phyloP scores from a whole-genome alignment of 768 basidiomycete species.

The Mycena kentingensis region DNA sequence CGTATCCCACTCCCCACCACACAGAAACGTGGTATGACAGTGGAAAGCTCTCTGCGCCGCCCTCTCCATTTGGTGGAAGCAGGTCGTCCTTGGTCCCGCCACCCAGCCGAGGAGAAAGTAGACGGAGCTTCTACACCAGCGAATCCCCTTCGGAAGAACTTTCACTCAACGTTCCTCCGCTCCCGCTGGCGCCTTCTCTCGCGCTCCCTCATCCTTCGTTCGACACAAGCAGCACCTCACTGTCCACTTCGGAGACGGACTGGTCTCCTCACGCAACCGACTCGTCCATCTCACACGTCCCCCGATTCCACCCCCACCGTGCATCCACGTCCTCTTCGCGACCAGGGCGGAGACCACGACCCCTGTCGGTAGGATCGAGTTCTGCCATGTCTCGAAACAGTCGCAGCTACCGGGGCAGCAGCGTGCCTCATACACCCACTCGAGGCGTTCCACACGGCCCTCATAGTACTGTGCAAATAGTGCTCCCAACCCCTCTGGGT shows the following conservation, averaged over 20 bases:
- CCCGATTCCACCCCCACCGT: conserved; percentile 9
- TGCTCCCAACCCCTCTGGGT: conserved; percentile 66
- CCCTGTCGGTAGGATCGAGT: conserved; percentile 42
- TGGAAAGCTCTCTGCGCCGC: conserved; percentile 26
- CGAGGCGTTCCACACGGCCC: conserved; percentile 65
- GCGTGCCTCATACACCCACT: too few species aligned
- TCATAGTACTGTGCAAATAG: conserved; percentile 62
- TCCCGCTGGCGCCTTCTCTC: conserved; percentile 21
- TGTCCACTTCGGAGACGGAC: conserved; percentile 19
- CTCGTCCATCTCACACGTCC: conserved; percentile 8
- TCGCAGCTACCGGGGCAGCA: too few species aligned
- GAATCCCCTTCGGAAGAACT: conserved; percentile 22
- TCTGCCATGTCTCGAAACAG: conserved; percentile 34
- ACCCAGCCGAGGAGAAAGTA: conserved; percentile 17
- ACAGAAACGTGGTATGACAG: conserved; percentile 26
- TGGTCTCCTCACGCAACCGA: conserved; percentile 7
- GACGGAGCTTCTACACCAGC: conserved; percentile 13
- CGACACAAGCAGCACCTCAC: conserved; percentile 28
- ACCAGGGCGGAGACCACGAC: conserved; percentile 31
- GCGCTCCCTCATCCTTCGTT: conserved; percentile 28
- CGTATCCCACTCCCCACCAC: too few species aligned
- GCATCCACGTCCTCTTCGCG: conserved; percentile 18
- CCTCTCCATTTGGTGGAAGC: conserved; percentile 30
- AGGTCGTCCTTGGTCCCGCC: conserved; percentile 34
- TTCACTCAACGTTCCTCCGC: conserved; percentile 14